Evolutionary conservation across 2,329 filamentous ascomycete genomes (phyloP), one percentile per base, ranked within the genome.

Genomic region (Fusarium euwallaceae): DNA sequence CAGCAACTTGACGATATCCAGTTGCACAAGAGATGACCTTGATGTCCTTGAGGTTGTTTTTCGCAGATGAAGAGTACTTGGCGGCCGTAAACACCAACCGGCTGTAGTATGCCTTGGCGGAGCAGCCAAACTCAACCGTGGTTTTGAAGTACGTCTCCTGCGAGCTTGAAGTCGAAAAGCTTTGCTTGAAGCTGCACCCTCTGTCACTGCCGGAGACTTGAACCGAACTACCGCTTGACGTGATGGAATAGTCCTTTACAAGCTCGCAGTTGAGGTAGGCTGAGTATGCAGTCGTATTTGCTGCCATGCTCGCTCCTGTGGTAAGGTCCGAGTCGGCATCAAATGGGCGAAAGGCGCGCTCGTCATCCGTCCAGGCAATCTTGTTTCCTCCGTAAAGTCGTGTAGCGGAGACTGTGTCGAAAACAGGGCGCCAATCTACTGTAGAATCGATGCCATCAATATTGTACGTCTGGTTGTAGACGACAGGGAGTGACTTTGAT

Each of bases 351-450:
- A 67, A 69, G 22, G 71, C 71, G 16, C 34, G 51, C 43, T 71
- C 51, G 1, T 59, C 20, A 10, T 71, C 63, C 37, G 71, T 71
- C 71, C 71, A 73, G 4, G 65, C 36, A 24, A 73, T 64, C n/a
- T 34, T 59, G 20, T 64, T 55, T 1, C 65, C 69, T 4, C 53
- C 32, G 16, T 73, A 71, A 0, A 73, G 32, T 2, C 71, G 39
- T n/a, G 65, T 71, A 2, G 71, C 69, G 0, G 65, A 62, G 3
- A 64, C 61, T 4, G 60, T 67, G 29, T 73, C 63, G n/a, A 71
- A 32, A n/a, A 71, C 59, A 20, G 71, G 71, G 29, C 66, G 65
- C 71, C 71, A 73, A 34, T 73, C 71, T 3, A 73, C 16, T 6
- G 59, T 61, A 11, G 62, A 43, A 20, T 69, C 59, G 29, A 73